phyloP scores from a whole-genome alignment of 116 monocot species.

The Papilionanthe hybrid region DNA sequence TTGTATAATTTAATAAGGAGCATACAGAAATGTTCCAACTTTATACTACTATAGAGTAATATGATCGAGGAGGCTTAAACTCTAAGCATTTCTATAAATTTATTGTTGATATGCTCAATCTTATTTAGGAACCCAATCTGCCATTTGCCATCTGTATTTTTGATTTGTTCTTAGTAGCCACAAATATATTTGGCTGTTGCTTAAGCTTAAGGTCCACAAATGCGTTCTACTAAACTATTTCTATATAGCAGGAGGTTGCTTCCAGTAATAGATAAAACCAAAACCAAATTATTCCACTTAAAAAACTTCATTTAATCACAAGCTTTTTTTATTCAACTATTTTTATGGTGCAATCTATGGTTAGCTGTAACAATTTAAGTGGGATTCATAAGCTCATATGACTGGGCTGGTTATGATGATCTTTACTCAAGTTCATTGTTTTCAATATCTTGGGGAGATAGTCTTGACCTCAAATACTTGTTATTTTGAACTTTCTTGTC shows the following conservation, averaged over 20 bases:
- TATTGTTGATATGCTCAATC: neutral
- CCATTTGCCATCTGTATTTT: neutral
- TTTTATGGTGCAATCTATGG: neutral
- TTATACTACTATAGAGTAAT: neutral
- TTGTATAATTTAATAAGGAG: neutral
- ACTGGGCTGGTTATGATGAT: neutral
- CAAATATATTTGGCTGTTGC: neutral
- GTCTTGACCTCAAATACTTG: neutral
- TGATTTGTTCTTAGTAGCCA: neutral
- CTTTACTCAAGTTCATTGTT: neutral
- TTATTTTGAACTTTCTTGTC: neutral
- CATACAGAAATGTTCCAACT: neutral
- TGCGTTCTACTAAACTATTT: neutral
- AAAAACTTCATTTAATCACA: neutral
- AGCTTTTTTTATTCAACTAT: neutral
- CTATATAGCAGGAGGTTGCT: neutral
- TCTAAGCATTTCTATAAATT: neutral
- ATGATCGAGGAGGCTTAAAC: neutral
- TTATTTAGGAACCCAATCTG: neutral
- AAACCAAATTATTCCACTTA: neutral
- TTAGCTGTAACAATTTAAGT: neutral
- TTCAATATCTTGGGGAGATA: neutral
- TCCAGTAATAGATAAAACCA: neutral
- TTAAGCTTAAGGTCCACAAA: neutral
- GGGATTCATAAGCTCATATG: neutral